A percentile compares a stretch with the other conserved stretches of the same genome.
Evolutionary conservation across 2,329 filamentous ascomycete species (phyloP).

Genomic region (Cadophora gregata): DNA sequence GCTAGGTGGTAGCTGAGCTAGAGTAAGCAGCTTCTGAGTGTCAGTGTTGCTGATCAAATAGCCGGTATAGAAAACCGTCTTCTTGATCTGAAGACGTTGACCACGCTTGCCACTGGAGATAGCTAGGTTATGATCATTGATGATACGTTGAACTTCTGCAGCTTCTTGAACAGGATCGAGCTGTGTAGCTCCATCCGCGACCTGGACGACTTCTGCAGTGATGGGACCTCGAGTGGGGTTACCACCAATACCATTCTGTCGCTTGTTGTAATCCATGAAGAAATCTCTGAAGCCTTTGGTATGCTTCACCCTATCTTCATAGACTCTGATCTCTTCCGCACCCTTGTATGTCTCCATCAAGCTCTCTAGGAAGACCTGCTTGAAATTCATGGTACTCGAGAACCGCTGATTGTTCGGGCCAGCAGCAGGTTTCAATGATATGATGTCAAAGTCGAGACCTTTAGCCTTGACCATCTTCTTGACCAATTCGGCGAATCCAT

Average conservation of each 20-base stretch:
- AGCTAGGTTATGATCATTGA: constrained; percentile 82
- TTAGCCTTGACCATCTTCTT: constrained; percentile 81
- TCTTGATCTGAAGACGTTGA: constrained; percentile 73
- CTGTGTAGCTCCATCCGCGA: constrained; percentile 74
- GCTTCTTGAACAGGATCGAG: constrained; percentile 82
- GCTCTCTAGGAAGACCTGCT: constrained; percentile 81
- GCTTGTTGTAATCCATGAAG: constrained; percentile 76
- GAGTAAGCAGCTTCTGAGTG: constrained; percentile 71
- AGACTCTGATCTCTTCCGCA: constrained; percentile 82
- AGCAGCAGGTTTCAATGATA: constrained; percentile 84
- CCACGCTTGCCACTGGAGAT: constrained; percentile 50
- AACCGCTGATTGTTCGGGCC: constrained; percentile 83
- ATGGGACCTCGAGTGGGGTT: constrained; percentile 67
- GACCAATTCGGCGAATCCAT: constrained; percentile 77
- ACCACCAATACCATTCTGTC: constrained; percentile 54
- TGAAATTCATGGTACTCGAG: constrained; percentile 86
- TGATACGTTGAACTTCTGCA: constrained; percentile 84
- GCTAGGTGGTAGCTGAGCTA: constrained; percentile 69
- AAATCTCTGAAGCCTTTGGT: constrained; percentile 86
- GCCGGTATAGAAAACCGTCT: constrained; percentile 88
- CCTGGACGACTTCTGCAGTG: constrained; percentile 81
- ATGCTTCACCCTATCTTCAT: constrained; percentile 70
- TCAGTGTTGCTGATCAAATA: constrained; percentile 81
- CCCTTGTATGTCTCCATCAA: constrained; percentile 85
- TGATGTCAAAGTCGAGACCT: constrained; percentile 84